Percentiles rank a stretch among this genome's conserved stretches.
Conservation (phyloP, 2,329 filamentous ascomycete species). For the Phaeomoniella chlamydospora region DNA sequence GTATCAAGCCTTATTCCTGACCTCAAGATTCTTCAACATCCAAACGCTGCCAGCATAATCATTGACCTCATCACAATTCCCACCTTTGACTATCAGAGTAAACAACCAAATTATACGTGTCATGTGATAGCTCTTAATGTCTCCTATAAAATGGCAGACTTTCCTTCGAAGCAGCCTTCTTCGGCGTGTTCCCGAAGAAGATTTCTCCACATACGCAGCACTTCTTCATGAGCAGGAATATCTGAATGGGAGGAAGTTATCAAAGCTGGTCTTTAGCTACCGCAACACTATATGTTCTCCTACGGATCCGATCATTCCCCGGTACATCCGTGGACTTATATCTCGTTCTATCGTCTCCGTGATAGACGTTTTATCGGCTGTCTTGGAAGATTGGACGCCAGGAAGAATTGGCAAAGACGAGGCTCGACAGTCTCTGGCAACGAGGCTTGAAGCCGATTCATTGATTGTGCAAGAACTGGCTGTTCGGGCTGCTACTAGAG, state of each 20-base stretch:
- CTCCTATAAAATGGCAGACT: slow-evolving; percentile 13
- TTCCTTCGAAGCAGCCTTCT: slow-evolving; percentile 10
- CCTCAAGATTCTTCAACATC: no score
- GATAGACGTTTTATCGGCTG: slow-evolving; percentile 4
- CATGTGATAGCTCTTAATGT: slow-evolving; percentile 13
- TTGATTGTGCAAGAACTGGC: slow-evolving; percentile 3
- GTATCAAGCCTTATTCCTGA: no score
- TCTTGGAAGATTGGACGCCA: slow-evolving; percentile 2
- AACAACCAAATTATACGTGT: not conserved
- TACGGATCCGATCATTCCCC: slow-evolving; percentile 10
- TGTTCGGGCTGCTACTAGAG: not conserved
- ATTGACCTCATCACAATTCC: no score
- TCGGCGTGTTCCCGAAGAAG: slow-evolving; percentile 6
- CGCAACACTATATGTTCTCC: slow-evolving; percentile 8
- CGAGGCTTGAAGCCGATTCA: not conserved
- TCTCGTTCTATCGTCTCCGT: slow-evolving; percentile 5
- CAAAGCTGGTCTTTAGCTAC: slow-evolving; percentile 7
- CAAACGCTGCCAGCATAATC: no score
- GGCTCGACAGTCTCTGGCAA: not conserved
- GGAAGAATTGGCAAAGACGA: not conserved
- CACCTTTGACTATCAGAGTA: no score
- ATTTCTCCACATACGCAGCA: slow-evolving; percentile 7
- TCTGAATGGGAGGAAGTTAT: slow-evolving; percentile 6
- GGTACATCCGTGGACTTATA: slow-evolving; percentile 9
- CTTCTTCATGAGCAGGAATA: slow-evolving; percentile 1